phyloP scores from a whole-genome alignment of 768 basidiomycete genomes.

The Tricholoma terreum region DNA sequence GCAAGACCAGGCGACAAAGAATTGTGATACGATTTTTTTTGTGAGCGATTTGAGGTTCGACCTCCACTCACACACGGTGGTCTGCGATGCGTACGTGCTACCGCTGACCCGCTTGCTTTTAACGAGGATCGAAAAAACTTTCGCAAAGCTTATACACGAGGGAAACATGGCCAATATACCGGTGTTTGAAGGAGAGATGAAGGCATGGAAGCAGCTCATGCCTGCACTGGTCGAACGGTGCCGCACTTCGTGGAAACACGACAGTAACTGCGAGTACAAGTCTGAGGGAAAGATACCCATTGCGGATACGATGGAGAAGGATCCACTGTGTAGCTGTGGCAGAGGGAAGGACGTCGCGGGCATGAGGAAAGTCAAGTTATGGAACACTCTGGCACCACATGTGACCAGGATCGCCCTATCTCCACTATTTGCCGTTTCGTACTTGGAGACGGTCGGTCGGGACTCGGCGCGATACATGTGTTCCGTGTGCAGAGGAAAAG shows the following conservation, averaged over 20 bases:
- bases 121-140: slow-evolving; percentile 5
- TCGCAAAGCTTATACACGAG: slow-evolving; percentile 5
- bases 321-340: slow-evolving; percentile 40
- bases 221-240: slow-evolving; percentile 39
- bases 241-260: slow-evolving; percentile 36
- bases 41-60: slow-evolving; percentile 38
- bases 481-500: slow-evolving; percentile 24
- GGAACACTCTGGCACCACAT: slow-evolving; percentile 29
- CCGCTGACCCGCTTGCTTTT: slow-evolving; percentile 22
- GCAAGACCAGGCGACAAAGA: slow-evolving; percentile 12
- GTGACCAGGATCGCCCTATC: slow-evolving; percentile 38
- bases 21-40: slow-evolving; percentile 33
- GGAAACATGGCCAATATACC: background rate
- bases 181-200: slow-evolving; percentile 21
- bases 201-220: slow-evolving; percentile 40
- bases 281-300: slow-evolving; percentile 25
- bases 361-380: slow-evolving; percentile 21
- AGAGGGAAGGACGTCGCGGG: slow-evolving; percentile 32
- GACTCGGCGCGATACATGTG: slow-evolving; percentile 21
- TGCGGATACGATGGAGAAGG: slow-evolving; percentile 23
- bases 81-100: slow-evolving; percentile 39
- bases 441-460: slow-evolving; percentile 35
- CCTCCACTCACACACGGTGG: slow-evolving; percentile 37
- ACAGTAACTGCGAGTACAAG: slow-evolving; percentile 35
- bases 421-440: slow-evolving; percentile 43